Evolutionary conservation across 2,329 filamentous ascomycete genomes (phyloP), one percentile per base, ranked within the genome.

Genomic region (Exophiala viscosa): DNA sequence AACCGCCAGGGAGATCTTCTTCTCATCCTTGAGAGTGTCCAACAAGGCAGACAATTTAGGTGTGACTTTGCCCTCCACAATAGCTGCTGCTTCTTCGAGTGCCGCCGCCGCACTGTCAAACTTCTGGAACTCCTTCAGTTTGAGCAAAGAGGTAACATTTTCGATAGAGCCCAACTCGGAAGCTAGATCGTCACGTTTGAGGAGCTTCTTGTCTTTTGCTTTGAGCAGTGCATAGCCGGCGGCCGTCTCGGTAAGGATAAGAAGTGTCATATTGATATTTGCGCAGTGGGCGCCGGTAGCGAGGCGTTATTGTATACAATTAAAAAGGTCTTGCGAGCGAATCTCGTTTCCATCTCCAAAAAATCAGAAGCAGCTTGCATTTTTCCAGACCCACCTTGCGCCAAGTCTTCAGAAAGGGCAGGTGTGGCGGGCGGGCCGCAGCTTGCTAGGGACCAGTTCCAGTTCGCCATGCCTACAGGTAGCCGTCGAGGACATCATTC

Each of bases 211-310:
- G 82, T 97, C 92, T 73, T 91, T 90, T 65, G 92, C 88, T 81
- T 99, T 97, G 79, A 99, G 90, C 72, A 99, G 84, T 73, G 91
- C 93, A 78, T 97, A 97, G 72, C 93, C 95, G 65, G 91, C 91
- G 74, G 88, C 89, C 72, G 91, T 96, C 77, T 96, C 91, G 68
- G 87, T 87, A 66, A 96, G 85, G 76, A 96, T 88, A 75, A 95
- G 95, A 71, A 93, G 84, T 76, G 87, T 87, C 88, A 93, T 93
- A 62, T 63, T 83, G 73, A 41, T 28, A 47, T 20, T 41, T 50
- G 50, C 50, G 50, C 50, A 28, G 33, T 14, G 32, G 35, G 50
- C 50, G 42, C 48, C 31, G 15, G 36, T 15, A 42, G n/a, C 17
- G 13, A 32, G 20, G 14, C 35, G 28, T 28, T 28, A 20, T 28